Base-by-base conservation (phyloP, 805 yeast genomes). In the Cyberlindnera maritima region DNA sequence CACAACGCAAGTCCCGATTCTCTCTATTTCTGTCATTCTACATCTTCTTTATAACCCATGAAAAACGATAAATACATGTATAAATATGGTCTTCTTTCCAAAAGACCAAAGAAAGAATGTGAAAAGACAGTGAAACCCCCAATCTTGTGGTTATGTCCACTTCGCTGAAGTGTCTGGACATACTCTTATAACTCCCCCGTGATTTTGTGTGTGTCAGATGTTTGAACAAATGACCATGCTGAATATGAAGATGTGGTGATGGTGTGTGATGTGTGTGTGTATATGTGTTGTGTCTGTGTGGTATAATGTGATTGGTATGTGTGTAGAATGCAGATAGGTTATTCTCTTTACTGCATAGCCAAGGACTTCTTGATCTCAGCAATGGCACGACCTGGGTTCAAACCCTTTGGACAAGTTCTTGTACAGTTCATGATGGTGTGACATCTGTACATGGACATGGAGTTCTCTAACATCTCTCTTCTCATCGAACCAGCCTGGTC, bases 391-490 rank as follows among this genome's bases (percentile, higher is more conserved):
- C 98, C 99, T 39, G 99, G 99, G 74, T 94, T 94, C 75, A 94
- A 80, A 55, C 97, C 97, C 83, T 94, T 86, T 60, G 99, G 99
- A 77, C 99, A 94, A 48, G 99, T 94, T 67, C 81, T 85, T 44
- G 99, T 80, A 81, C 99, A 94, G 81, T 94, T 94, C 97, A 94
- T 88, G 66, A 94, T 94, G 50, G 99, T 94, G 77, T 92, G 99
- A 72, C 99, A 94, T 79, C 99, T 85, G 82, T 94, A 94, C 63
- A 94, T 74, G 47, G 96, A 85, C 98, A 94, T 94, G 48, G 96
- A 83, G 80, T 94, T 94, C 72, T 94, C 92, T 64, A 94, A 79
- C 88, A 86, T 84, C 63, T 82, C 87, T 67, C 81, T 87, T 79
- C 99, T 89, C 58, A 75, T 61, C 52, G 70, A 74, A 37, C 88